phyloP scores from a whole-genome alignment of 2,329 filamentous ascomycete species.

The Endothia cerciana region DNA sequence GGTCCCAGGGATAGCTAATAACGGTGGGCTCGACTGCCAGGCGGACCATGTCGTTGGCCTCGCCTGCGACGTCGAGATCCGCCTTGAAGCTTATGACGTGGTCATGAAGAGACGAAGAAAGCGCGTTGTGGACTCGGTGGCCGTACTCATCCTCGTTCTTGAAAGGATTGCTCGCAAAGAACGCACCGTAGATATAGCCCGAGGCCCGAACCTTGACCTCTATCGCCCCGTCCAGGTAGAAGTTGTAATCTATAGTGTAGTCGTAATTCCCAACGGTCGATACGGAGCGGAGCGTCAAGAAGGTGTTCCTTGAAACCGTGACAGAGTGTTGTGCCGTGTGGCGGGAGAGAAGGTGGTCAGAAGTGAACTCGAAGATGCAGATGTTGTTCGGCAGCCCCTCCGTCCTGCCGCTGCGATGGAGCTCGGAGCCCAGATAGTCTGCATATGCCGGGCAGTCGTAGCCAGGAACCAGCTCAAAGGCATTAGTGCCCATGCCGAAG shows the following conservation, averaged over 20 bases:
- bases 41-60: constrained; percentile 39
- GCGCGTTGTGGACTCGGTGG: constrained; percentile 40
- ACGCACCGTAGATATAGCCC: constrained; percentile 43
- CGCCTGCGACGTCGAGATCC: constrained; percentile 44
- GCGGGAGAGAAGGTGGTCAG: constrained; percentile 42
- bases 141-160: constrained; percentile 41
- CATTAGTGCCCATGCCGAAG: constrained; percentile 41
- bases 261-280: constrained; percentile 50
- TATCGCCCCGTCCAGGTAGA: constrained; percentile 42
- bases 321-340: constrained; percentile 40
- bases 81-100: constrained; percentile 46
- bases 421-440: constrained; percentile 41
- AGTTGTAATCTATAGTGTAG: constrained; percentile 42
- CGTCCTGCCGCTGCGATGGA: constrained; percentile 39
- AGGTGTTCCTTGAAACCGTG: constrained; percentile 36
- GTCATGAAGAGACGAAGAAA: constrained; percentile 43
- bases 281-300: constrained; percentile 43
- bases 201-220: constrained; percentile 44
- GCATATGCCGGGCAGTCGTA: constrained; percentile 44
- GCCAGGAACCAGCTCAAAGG: constrained; percentile 45
- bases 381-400: constrained; percentile 39
- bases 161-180: constrained; percentile 36
- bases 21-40: constrained; percentile 40
- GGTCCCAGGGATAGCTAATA: constrained; percentile 29
- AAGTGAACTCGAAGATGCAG: constrained; percentile 45